Base-by-base conservation (phyloP, 1,284 basidiomycete genomes). In the Trichosporon coremiiforme region DNA sequence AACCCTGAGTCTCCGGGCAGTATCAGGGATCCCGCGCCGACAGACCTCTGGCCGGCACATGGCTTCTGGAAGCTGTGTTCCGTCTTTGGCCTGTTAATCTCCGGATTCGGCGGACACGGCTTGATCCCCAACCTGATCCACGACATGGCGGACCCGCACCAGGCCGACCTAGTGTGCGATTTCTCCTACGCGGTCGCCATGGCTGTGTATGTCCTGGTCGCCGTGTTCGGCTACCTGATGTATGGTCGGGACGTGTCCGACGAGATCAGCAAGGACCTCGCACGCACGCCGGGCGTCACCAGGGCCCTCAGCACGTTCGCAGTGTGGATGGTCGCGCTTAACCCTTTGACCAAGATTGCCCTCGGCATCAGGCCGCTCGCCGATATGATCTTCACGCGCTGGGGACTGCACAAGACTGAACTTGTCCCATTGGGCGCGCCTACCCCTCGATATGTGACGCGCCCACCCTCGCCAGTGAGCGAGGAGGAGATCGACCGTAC, bases 71-170 rank as follows among this genome's bases (percentile, higher is more conserved):
- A 90, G 76, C 82, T 97, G 12, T 90, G 91, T n/a, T 75, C 92
- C 38, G 88, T 91, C 10, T 91, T 95, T 79, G 95, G 95, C 2
- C 85, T 98, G 67, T 90, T 98, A 80, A 95, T 97, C 91, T 91
- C 92, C 22, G 94, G 95, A 69, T 83, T 79, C 57, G 81, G 81
- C 25, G 81, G 82, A 9, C 82, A 83, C 70, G 80, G 79, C 62
- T 76, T 83, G 12, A 78, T 84, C 41, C 81, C 81, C n/a, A 83
- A 78, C 66, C 67, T 98, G 10, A 92, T 92, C 20, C 86, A 89
- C 75, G 95, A 98, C 81, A 97, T 98, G 95, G 84, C 86, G 65
- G 89, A 97, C 78, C 94, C 94, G 1, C 85, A 86, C 53, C 86
- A 91, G 75, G 98, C 96, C 77, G 78, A 79, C 62, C 70, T 70